Evolutionary conservation across 108 stramenopile species (phyloP), one percentile per base, ranked within the genome.

Genomic region (Nitzschia sp.): DNA sequence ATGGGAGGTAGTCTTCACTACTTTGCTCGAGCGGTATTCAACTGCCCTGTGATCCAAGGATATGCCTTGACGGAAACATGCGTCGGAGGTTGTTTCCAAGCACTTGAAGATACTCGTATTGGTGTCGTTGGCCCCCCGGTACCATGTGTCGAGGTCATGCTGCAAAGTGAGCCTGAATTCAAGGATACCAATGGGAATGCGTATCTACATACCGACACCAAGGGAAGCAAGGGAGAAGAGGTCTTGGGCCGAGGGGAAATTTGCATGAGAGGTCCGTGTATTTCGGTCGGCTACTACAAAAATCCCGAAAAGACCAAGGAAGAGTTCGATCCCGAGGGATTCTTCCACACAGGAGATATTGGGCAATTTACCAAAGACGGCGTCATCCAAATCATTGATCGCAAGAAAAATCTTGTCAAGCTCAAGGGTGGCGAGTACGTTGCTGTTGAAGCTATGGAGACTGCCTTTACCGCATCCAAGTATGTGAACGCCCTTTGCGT

Each of bases 401-500:
- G 80, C 23, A 72, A 76, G 29, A 81, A 90, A 60, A 80, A 90
- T 56, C 77, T 90, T 22, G 83, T 88, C 44, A 87, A 84, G 58
- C 77, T 84, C 54, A 70, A 53, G 47, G 63, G 75, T 54, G 87
- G 87, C 16, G 87, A 88, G 69, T 88, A 88, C 65, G 68, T 88
- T 19, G 60, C 69, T 6, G 26, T 76, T 3, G 79, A 74, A 38
- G 33, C 33, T 5, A 72, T 80, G 63, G 79, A 80, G 36, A 53
- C 46, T 32, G 48, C 34, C 2, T 56, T 38, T 58, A 25, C 55
- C 23, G 41, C 36, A 15, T 62, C 52, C 21, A 11, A 61, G 21
- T 74, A 28, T 52, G 72, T 79, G 15, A 29, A 19, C 3, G 44
- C 56, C 48, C 13, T 67, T 13, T 76, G 75, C 60, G 75, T 63